Evolutionary conservation across 345 rosid species (phyloP), one percentile per base, ranked within the genome.

Genomic region (Xanthoceras sorbifolium): DNA sequence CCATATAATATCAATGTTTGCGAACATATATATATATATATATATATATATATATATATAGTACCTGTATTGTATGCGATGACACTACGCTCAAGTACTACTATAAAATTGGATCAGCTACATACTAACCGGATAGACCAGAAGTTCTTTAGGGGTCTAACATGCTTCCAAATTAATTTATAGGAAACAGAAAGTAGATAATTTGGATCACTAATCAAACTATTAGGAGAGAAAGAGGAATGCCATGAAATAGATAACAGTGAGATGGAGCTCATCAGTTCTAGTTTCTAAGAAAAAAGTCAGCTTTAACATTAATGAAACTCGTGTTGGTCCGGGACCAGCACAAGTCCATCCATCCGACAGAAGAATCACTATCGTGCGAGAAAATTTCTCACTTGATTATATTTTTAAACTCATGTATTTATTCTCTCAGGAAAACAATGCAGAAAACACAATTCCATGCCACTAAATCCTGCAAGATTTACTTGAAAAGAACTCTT

Each of bases 371-470:
- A 17, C 69, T 67, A 40, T 26, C 48, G 9, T 25, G 8, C 23
- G 71, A 80, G 36, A 74, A 79, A 82, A 48, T 75, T 67, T 73
- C 64, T 36, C 70, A 42, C 69, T 52, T 60, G 2, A 55, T 57
- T 57, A 18, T 63, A 48, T 31, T 40, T 42, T 55, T 55, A 9
- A 34, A 12, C 20, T 52, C 38, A 32, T 78, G 73, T 70, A 75
- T 75, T 75, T 77, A 70, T 77, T 80, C 50, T 57, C 48, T 79
- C 69, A 79, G 62, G 79, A 84, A 80, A 84, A 75, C 81, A 66
- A 84, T 73, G 85, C 78, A 74, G 42, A 42, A 77, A 64, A 76
- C 32, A 67, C 57, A 70, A 55, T 28, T 69, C 69, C 29, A 71
- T 50, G 70, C 75, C 66, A 69, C 61, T 66, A 78, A 74, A 71